Conservation (phyloP, 2,329 filamentous ascomycete genomes). For the Neonectria coccinea region DNA sequence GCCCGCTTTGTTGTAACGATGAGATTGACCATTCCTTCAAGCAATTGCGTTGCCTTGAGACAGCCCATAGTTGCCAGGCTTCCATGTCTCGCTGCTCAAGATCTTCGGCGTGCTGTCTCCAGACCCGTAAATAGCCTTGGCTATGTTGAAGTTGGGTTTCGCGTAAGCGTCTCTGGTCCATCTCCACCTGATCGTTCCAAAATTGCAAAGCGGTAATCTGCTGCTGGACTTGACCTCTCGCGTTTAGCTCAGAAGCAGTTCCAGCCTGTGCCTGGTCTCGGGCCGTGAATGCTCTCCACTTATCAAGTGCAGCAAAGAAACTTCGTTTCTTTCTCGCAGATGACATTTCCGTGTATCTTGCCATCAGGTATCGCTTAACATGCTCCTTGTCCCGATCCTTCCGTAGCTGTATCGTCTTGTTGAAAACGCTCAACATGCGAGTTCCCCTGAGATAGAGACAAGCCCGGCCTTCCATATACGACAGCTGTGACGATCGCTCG, state of each 20-base stretch:
- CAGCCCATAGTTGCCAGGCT: slow-evolving; percentile 49
- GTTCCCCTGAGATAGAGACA: slow-evolving; percentile 49
- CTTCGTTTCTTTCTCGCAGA: slow-evolving; percentile 49
- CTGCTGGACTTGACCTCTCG: slow-evolving; percentile 26
- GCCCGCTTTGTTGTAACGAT: slow-evolving; percentile 51
- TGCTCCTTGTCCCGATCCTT: slow-evolving; percentile 45
- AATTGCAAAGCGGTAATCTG: slow-evolving; percentile 23
- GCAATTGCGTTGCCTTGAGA: slow-evolving; percentile 48
- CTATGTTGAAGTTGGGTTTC: slow-evolving; percentile 38
- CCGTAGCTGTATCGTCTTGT: slow-evolving; percentile 41
- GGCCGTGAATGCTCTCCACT: slow-evolving; percentile 44
- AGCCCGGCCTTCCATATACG: slow-evolving; percentile 42
- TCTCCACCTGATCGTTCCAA: slow-evolving; percentile 40
- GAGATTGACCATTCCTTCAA: slow-evolving; percentile 54
- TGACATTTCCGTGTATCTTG: slow-evolving; percentile 51
- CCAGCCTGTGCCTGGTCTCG: slow-evolving; percentile 29
- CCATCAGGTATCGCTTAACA: slow-evolving; percentile 51
- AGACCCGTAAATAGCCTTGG: slow-evolving; percentile 38
- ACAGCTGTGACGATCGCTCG: slow-evolving; percentile 31
- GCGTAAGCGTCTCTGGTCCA: slow-evolving; percentile 33
- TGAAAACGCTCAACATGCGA: slow-evolving; percentile 44
- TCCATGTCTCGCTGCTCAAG: slow-evolving; percentile 43
- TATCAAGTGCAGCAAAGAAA: slow-evolving; percentile 49
- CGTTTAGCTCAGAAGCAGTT: slow-evolving; percentile 31
- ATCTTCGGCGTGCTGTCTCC: slow-evolving; percentile 39